Percentiles rank a stretch among this genome's conserved stretches.
Evolutionary conservation across 495 filamentous ascomycete species (phyloP).

Genomic region (Trichoderma gamsii): DNA sequence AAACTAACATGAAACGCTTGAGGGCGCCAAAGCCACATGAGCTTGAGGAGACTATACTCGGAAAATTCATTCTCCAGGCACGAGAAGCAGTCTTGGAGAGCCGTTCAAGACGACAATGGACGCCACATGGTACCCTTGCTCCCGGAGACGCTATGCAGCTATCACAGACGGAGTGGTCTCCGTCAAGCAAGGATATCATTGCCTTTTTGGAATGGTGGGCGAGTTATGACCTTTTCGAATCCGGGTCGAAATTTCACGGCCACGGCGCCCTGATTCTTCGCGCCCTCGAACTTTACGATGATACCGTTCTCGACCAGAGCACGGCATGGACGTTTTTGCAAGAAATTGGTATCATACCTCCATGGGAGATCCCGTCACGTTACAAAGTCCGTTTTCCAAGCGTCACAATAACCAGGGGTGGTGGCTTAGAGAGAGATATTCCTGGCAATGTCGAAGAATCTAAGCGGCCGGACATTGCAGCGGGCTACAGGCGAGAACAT

Average conservation of each 20-base stretch:
- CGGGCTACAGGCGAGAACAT: constrained; percentile 63
- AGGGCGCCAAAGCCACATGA: neutral
- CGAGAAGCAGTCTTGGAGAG: constrained; percentile 59
- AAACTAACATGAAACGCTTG: constrained; percentile 16
- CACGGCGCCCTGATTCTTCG: constrained; percentile 68
- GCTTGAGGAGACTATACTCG: constrained; percentile 16
- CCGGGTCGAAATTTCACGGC: constrained; percentile 45
- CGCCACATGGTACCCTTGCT: constrained; percentile 46
- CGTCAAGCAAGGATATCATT: constrained; percentile 54
- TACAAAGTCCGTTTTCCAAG: constrained; percentile 55
- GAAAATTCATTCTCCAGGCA: constrained; percentile 58
- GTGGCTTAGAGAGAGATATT: constrained; percentile 28
- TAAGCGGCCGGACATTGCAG: constrained; percentile 42
- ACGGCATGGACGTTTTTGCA: constrained; percentile 70
- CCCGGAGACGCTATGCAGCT: constrained; percentile 31
- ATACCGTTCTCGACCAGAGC: constrained; percentile 42
- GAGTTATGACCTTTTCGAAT: constrained; percentile 44
- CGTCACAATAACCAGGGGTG: constrained; percentile 38
- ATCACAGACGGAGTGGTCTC: constrained; percentile 32
- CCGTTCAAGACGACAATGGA: constrained; percentile 56
- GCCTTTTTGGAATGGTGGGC: constrained; percentile 67
- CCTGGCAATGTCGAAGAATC: constrained; percentile 26
- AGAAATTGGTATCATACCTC: constrained; percentile 74
- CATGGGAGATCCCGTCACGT: constrained; percentile 71
- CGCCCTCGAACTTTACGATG: constrained; percentile 61